phyloP scores from a whole-genome alignment of 2,329 filamentous ascomycete genomes.

The Penicillium glabrum region DNA sequence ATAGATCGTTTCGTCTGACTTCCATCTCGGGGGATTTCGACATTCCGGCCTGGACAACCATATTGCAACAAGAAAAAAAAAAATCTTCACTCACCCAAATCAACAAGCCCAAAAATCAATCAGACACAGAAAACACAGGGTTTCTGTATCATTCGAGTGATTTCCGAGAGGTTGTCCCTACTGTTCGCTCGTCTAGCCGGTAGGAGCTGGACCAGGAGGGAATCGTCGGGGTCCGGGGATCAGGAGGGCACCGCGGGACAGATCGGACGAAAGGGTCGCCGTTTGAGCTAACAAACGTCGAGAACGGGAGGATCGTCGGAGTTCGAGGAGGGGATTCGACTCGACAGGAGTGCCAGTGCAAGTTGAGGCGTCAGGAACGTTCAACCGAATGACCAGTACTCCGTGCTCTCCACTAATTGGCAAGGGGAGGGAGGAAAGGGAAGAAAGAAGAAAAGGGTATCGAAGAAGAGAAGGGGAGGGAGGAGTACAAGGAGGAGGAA shows the following conservation, averaged over 20 bases:
- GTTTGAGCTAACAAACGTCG: slow-evolving; percentile 45
- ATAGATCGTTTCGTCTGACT: neutral
- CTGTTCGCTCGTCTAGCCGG: slow-evolving; percentile 40
- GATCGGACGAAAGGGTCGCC: slow-evolving; percentile 26
- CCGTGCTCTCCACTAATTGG: slow-evolving; percentile 41
- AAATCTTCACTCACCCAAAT: slow-evolving; percentile 17
- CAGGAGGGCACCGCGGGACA: slow-evolving; percentile 33
- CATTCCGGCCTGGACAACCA: slow-evolving; percentile 10
- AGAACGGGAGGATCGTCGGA: slow-evolving; percentile 32
- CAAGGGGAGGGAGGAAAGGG: slow-evolving; percentile 22
- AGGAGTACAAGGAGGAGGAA: slow-evolving; percentile 37
- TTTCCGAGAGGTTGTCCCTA: slow-evolving; percentile 26
- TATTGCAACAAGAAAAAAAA: slow-evolving; percentile 5
- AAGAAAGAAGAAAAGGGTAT: slow-evolving; percentile 33
- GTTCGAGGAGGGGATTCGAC: slow-evolving; percentile 39
- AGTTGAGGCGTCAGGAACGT: slow-evolving; percentile 28
- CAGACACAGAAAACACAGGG: slow-evolving; percentile 11
- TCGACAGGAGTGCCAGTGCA: slow-evolving; percentile 38
- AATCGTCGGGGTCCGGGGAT: slow-evolving; percentile 32
- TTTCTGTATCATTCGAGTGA: slow-evolving; percentile 20
- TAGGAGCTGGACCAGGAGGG: slow-evolving; percentile 38
- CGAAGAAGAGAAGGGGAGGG: slow-evolving; percentile 34
- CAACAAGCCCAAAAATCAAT: slow-evolving; percentile 17
- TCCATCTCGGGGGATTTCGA: neutral
- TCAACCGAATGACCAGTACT: slow-evolving; percentile 35